A percentile compares a stretch with the other conserved stretches of the same genome.
phyloP scores from a whole-genome alignment of 163 green algal species.

The Volvox carteri region DNA sequence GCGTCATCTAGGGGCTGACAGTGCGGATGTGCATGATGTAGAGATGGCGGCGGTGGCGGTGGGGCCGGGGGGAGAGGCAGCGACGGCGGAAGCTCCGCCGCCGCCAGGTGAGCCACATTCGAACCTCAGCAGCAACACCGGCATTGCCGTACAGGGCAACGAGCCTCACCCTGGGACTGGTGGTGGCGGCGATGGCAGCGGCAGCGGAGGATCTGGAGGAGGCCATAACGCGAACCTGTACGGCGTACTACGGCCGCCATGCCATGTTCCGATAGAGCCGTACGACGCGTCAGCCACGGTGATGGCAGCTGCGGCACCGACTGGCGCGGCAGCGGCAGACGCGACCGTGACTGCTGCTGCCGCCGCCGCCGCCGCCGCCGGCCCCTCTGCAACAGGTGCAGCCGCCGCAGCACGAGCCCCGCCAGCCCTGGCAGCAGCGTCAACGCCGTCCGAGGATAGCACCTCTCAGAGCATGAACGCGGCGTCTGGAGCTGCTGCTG shows the following conservation, averaged over 20 bases:
- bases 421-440: neutral
- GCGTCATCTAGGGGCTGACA: neutral
- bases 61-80: neutral
- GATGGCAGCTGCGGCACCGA: neutral
- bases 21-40: neutral
- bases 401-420: neutral
- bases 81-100: neutral
- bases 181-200: neutral
- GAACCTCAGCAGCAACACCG: conserved; percentile 7
- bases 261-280: neutral
- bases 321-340: neutral
- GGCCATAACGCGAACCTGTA: neutral
- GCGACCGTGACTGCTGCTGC: neutral
- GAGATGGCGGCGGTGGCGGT: neutral
- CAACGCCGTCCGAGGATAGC: conserved; percentile 42
- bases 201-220: neutral
- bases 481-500: neutral
- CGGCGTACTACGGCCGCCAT: neutral
- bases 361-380: neutral
- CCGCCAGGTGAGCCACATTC: conserved; percentile 4
- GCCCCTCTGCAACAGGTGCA: neutral
- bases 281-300: neutral
- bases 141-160: neutral
- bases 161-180: neutral
- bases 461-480: conserved; percentile 35